Evolutionary conservation across 345 rosid genomes (phyloP).

Genomic region (Streptanthus diversifolius): DNA sequence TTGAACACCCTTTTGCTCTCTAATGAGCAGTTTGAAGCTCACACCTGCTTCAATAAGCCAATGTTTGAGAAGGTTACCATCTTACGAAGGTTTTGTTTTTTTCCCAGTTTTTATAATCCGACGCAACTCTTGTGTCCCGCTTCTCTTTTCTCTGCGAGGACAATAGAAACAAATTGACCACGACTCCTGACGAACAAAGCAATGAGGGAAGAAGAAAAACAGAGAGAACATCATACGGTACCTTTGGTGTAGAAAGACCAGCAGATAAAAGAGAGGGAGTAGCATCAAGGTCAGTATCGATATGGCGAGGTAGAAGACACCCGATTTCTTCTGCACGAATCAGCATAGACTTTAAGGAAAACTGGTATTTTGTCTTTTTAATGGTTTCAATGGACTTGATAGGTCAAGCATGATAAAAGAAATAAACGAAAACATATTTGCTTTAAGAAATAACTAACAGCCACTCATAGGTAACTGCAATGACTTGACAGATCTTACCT

Average conservation of each 20-base stretch:
- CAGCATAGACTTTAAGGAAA: conserved; percentile 10
- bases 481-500: conserved; percentile 40
- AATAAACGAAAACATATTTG: background rate
- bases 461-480: background rate
- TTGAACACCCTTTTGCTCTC: background rate
- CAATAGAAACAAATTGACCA: background rate
- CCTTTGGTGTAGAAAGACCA: conserved; percentile 79
- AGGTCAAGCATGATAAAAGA: background rate
- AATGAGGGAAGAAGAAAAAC: background rate
- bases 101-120: conserved; percentile 54
- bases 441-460: background rate
- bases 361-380: background rate
- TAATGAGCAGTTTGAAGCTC: background rate
- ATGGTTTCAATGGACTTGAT: background rate
- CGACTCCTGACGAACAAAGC: conserved; percentile 10
- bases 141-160: conserved; percentile 61
- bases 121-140: conserved; percentile 70
- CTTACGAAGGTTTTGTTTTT: conserved; percentile 57
- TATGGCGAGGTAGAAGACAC: conserved; percentile 66
- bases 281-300: conserved; percentile 82
- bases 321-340: conserved; percentile 59
- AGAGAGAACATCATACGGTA: conserved; percentile 15
- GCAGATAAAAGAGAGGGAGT: conserved; percentile 79
- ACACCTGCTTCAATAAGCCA: background rate
- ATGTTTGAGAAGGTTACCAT: conserved; percentile 30